Conservation (phyloP, 148 eudicot genomes). For the Vaccinium darrowii region DNA sequence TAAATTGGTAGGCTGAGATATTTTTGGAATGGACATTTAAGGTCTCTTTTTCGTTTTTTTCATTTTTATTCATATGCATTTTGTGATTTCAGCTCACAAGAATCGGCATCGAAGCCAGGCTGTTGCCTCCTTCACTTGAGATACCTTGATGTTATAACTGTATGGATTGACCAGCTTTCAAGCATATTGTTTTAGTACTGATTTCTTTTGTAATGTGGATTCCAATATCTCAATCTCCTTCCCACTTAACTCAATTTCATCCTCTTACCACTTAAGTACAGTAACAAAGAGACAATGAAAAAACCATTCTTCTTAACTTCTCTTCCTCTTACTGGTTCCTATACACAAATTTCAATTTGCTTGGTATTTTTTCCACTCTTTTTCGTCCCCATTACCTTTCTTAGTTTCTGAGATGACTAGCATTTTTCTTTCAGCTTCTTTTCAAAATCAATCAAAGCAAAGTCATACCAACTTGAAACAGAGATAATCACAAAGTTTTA, state of each 20-base stretch:
- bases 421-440: background rate
- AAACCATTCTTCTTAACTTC: too few relatives aligned
- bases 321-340: background rate
- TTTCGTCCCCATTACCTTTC: background rate
- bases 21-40: background rate
- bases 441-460: background rate
- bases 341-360: background rate
- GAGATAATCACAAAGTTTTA: too few relatives aligned
- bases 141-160: too few relatives aligned
- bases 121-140: too few relatives aligned
- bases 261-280: too few relatives aligned
- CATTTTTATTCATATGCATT: background rate
- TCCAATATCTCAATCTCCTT: too few relatives aligned
- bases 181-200: too few relatives aligned
- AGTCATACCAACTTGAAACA: background rate
- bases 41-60: background rate
- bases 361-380: background rate
- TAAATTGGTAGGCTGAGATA: background rate
- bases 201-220: too few relatives aligned
- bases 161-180: too few relatives aligned
- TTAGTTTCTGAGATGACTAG: background rate
- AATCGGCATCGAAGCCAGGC: background rate
- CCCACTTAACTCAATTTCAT: too few relatives aligned
- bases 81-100: background rate
- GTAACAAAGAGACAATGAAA: too few relatives aligned